Percentiles rank a stretch among this genome's conserved stretches.
Conservation (phyloP, 352 stramenopile species). For the Aphanomyces cochlioides region DNA sequence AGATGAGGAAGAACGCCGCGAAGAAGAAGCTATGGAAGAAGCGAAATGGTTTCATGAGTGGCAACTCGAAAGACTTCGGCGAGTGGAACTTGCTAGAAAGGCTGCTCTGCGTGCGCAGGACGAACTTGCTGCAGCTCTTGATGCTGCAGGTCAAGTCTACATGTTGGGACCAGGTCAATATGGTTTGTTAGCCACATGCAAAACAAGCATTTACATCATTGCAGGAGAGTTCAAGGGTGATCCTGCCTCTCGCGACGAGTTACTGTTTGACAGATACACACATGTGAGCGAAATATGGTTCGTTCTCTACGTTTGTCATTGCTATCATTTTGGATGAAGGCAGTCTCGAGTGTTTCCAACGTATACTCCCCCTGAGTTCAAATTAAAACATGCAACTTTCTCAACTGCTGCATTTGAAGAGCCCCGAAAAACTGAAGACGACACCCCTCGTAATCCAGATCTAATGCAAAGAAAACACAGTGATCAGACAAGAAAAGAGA, state of each 20-base stretch:
- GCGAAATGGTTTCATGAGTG: slow-evolving; percentile 67
- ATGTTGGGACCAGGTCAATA: slow-evolving; percentile 82
- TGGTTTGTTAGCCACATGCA: neutral
- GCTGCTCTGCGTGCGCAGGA: slow-evolving; percentile 70
- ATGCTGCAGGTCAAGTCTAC: slow-evolving; percentile 91
- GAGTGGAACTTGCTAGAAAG: slow-evolving; percentile 42
- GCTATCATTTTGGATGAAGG: neutral
- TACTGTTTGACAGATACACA: slow-evolving; percentile 58
- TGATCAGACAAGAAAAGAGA: slow-evolving; percentile 8
- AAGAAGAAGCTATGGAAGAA: slow-evolving; percentile 74
- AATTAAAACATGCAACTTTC: neutral
- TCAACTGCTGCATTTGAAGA: neutral
- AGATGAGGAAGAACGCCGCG: slow-evolving; percentile 84
- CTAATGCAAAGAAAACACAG: slow-evolving; percentile 3
- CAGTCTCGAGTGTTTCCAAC: slow-evolving; percentile 10
- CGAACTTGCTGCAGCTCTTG: slow-evolving; percentile 81
- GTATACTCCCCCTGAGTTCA: slow-evolving; percentile 10
- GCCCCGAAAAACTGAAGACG: neutral
- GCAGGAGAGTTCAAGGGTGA: slow-evolving; percentile 68
- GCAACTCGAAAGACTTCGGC: slow-evolving; percentile 66
- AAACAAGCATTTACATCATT: neutral
- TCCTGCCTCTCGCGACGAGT: slow-evolving; percentile 46
- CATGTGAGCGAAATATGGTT: slow-evolving; percentile 63
- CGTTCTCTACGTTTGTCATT: too few species aligned
- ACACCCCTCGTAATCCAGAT: neutral